Evolutionary conservation across 202 grass and related monocot genomes (phyloP), one percentile per base, ranked within the genome.

Genomic region (Schoenoplectus tabernaemontani): DNA sequence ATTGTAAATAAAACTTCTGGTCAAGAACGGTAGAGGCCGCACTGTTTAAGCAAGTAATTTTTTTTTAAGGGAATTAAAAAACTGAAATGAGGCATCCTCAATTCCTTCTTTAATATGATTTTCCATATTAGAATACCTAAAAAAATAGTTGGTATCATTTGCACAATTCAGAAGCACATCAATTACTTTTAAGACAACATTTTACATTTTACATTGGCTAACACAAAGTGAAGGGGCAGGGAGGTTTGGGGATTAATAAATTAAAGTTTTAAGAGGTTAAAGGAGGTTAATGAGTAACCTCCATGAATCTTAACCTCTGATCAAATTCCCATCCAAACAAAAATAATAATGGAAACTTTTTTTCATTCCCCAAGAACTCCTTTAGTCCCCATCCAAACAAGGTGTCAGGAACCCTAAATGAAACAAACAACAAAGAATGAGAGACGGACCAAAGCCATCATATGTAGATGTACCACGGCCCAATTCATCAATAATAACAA

Each of bases 381-480:
- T n/a, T n/a, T n/a, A n/a, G n/a, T n/a, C n/a, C n/a, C n/a, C n/a
- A n/a, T n/a, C n/a, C n/a, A n/a, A n/a, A n/a, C n/a, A n/a, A n/a
- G n/a, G n/a, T n/a, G n/a, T n/a, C n/a, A n/a, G 36, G 30, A 78
- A 73, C 24, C 46, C 22, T 51, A 11, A 30, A 50, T 50, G 8
- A 39, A 23, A 59, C 11, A 78, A 78, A 54, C 19, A 42, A 23
- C 17, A 76, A 88, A 46, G 78, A 43, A 62, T 71, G 41, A 1
- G 42, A 51, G 10, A 91, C 88, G 38, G 56, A 97, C 94, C 94
- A 90, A 97, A 97, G 87, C 94, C 94, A 90, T 97, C 94, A 84
- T 93, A 97, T 33, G 94, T 97, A 68, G 94, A 97, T 86, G 94
- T 97, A 78, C 94, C 94, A 51, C 94, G 94, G 24, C 94, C 94